Evolutionary conservation across 2,329 filamentous ascomycete genomes (phyloP), one percentile per base, ranked within the genome.

Genomic region (Fusarium sp.): DNA sequence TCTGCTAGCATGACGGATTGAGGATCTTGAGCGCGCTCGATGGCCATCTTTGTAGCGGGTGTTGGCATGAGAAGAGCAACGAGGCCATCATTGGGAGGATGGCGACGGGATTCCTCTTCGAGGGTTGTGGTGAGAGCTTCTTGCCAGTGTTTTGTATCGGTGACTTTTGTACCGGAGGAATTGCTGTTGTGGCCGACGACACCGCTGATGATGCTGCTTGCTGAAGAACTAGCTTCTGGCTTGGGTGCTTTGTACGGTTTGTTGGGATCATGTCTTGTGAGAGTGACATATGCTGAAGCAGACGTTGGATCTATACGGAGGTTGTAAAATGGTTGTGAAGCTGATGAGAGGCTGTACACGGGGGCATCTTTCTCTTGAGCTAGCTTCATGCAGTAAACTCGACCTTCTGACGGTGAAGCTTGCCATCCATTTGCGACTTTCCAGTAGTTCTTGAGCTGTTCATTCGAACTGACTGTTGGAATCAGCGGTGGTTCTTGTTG

Each of bases 401-500:
- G 84, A 9, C 89, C 89, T 77, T 92, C 89, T 6, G 86, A 85
- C 2, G 85, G 80, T 0, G 90, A 87, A 4, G 91, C 91, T 76
- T 89, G 86, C 90, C 90, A 93, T 18, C 92, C 92, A 78, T 93
- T 93, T 67, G 89, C 85, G 1, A 90, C 90, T 75, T 92, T 89
- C 92, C 92, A 94, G 13, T 92, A 86, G 57, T 86, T 86, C 72
- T 88, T 88, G 40, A 93, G 86, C 70, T 93, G 87, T 49, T 91
- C 88, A 2, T 87, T 90, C 1, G 88, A 87, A 77, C 86, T 88
- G 9, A 88, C 84, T 3, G 84, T 82, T 16, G 88, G 87, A 23
- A 86, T 83, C 3, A 82, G 71, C 0, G 87, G 84, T 1, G 86
- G 83, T 35, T 86, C 84, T 8, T 70, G 67, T 40, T 69, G 67